These are phyloP conservation scores for Drechslera avenae DNA, from an alignment of 2,329 filamentous ascomycete species.

Conservation along the genomic window DNA sequence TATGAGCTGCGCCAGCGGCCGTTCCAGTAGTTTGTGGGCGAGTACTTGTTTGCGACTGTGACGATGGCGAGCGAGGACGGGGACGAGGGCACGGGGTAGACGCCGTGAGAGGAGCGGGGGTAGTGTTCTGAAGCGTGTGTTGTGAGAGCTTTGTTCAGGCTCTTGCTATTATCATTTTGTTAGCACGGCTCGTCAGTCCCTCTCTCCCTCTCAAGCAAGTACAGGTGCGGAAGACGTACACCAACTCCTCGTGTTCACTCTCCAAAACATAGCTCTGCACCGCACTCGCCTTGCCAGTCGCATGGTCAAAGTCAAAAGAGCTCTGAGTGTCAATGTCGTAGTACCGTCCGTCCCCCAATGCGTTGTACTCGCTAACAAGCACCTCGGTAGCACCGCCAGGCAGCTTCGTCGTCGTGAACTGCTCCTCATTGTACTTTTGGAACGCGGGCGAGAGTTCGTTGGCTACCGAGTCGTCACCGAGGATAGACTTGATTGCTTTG, in stretches of 20 bases:
- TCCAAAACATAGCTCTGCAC: conserved; percentile 81
- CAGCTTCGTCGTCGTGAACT: conserved; percentile 86
- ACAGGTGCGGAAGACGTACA: conserved; percentile 65
- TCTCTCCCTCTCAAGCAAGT: no score
- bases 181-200: conserved; percentile 1
- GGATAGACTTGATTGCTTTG: conserved; percentile 88
- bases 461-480: conserved; percentile 70
- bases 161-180: conserved; percentile 64
- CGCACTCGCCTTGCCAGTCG: conserved; percentile 80
- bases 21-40: conserved; percentile 98
- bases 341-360: conserved; percentile 79
- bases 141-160: conserved; percentile 76
- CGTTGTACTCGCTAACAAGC: conserved; percentile 85
- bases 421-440: conserved; percentile 94
- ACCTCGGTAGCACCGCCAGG: conserved; percentile 80
- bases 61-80: conserved; percentile 79
- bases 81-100: conserved; percentile 73
- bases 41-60: conserved; percentile 95
- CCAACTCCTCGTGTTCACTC: conserved; percentile 74
- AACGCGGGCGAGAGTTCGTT: conserved; percentile 80
- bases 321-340: conserved; percentile 88
- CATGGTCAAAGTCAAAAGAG: conserved; percentile 88
- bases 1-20: conserved; percentile 94
- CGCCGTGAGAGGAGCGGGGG: conserved; percentile 77
- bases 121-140: conserved; percentile 88